These are phyloP conservation scores for Pleurotus sapidus DNA, from an alignment of 768 basidiomycete species.

Conservation along the genomic window DNA sequence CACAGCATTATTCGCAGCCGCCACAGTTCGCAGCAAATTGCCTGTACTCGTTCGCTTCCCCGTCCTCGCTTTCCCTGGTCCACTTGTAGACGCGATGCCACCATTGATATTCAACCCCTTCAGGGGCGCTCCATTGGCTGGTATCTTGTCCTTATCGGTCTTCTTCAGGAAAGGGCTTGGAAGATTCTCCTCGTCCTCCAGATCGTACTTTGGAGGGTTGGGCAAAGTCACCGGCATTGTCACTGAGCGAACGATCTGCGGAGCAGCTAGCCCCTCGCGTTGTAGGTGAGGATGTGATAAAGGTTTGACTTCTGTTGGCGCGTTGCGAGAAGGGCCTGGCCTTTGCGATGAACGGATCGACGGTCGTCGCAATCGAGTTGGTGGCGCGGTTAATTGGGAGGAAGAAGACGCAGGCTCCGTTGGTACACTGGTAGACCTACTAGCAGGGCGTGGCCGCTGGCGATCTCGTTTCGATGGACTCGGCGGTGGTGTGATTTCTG, in stretches of 20 bases:
- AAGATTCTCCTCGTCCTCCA: slow-evolving; percentile 78
- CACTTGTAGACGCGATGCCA: not conserved
- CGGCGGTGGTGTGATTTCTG: slow-evolving; percentile 36
- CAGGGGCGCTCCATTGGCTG: slow-evolving; percentile 9
- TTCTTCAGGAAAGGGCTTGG: slow-evolving; percentile 81
- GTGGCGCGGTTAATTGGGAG: slow-evolving; percentile 26
- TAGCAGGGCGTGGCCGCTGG: slow-evolving; percentile 22
- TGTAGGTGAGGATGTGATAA: slow-evolving; percentile 42
- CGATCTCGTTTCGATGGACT: slow-evolving; percentile 46
- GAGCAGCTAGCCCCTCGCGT: slow-evolving; percentile 10
- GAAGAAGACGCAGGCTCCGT: slow-evolving; percentile 10
- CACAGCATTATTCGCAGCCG: slow-evolving; percentile 42
- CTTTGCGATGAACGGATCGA: slow-evolving; percentile 48
- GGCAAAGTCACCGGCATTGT: slow-evolving; percentile 21
- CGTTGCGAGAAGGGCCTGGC: slow-evolving; percentile 18
- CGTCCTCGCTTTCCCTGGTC: slow-evolving; percentile 2
- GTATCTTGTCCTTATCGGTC: slow-evolving; percentile 33
- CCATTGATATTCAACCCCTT: slow-evolving; percentile 3
- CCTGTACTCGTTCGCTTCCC: slow-evolving; percentile 48
- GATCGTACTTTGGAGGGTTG: slow-evolving; percentile 53
- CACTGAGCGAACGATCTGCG: slow-evolving; percentile 7
- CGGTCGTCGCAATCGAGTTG: slow-evolving; percentile 52
- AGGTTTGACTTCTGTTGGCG: slow-evolving; percentile 30
- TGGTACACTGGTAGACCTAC: slow-evolving; percentile 13
- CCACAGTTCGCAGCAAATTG: slow-evolving; percentile 55